Evolutionary conservation across 2,329 filamentous ascomycete genomes (phyloP), one percentile per base, ranked within the genome.

Genomic region (Arthrinium phaeospermum): DNA sequence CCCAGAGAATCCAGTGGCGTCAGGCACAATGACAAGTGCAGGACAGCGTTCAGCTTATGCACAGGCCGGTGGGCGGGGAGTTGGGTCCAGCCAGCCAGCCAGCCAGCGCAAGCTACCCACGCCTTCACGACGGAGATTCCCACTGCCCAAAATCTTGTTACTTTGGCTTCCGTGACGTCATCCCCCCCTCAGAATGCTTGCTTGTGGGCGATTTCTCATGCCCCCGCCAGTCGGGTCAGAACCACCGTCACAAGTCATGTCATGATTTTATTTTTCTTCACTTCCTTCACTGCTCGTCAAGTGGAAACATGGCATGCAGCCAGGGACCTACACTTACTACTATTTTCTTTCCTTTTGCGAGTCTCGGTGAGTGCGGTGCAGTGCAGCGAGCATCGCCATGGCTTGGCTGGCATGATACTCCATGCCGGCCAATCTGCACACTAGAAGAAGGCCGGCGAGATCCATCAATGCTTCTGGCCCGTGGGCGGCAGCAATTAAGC

Each of bases 1-100:
- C 22, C 51, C 51, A 30, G 27, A 10, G 37, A 10, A 57, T 22
- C 16, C 51, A 6, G 16, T 61, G 27, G 53, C 53, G 53, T 61
- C 53, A 61, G 53, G 53, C 53, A 61, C 53, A 61, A 61, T 61
- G 53, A 61, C 53, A 61, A 37, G 51, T 53, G 53, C 53, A 57
- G 24, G 4, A 22, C 16, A 0, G 22, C 6, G 13, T 45, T 22
- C 51, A 57, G 51, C 51, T 16, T 30, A 30, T 57, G 53, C 30
- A 37, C 51, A 16, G 24, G 24, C 27, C 51, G 30, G 16, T 14
- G 13, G 16, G 27, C 34, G 4, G 14, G 49, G n/a, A 49, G 46
- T 22, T 14, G 44, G 44, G 13, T 16, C 24, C 51, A 53, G 51
- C 24, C 12, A 53, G 6, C 24, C 12, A 53, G 6, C 51, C 53